phyloP scores from a whole-genome alignment of 345 rosid species.

The Linum tenue region DNA sequence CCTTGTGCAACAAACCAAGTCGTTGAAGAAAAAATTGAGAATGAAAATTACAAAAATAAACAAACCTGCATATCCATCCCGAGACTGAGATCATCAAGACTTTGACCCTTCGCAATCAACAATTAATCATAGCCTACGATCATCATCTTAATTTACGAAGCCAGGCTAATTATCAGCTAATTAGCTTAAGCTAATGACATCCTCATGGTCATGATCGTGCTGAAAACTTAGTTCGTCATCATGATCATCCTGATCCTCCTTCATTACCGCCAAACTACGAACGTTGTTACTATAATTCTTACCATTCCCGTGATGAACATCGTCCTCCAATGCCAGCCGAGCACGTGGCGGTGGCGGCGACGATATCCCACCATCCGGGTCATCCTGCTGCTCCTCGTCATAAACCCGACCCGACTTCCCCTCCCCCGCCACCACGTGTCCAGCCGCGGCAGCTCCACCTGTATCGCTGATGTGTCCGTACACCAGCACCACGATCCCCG shows the following conservation, averaged over 20 bases:
- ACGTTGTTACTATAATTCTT: background rate
- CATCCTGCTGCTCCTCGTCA: background rate
- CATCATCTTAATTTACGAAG: background rate
- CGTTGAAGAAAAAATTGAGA: background rate
- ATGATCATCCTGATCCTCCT: background rate
- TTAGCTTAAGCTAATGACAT: background rate
- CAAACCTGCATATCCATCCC: background rate
- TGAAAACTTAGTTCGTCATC: background rate
- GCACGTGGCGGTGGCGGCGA: background rate
- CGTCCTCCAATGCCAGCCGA: background rate
- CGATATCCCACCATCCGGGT: background rate
- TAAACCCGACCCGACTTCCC: background rate
- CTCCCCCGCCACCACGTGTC: conserved; percentile 18
- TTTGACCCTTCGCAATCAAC: background rate
- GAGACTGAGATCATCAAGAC: background rate
- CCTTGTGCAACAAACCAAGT: no score
- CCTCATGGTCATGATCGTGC: background rate
- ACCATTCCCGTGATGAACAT: no score
- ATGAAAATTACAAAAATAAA: no score
- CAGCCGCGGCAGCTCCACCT: conserved; percentile 43
- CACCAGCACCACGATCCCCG: conserved; percentile 29
- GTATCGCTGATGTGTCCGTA: conserved; percentile 47
- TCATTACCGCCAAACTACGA: background rate
- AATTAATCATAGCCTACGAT: background rate
- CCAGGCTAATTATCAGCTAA: background rate